Base-by-base conservation (phyloP, 2,329 filamentous ascomycete species). In the Trichoderma aggressivum region DNA sequence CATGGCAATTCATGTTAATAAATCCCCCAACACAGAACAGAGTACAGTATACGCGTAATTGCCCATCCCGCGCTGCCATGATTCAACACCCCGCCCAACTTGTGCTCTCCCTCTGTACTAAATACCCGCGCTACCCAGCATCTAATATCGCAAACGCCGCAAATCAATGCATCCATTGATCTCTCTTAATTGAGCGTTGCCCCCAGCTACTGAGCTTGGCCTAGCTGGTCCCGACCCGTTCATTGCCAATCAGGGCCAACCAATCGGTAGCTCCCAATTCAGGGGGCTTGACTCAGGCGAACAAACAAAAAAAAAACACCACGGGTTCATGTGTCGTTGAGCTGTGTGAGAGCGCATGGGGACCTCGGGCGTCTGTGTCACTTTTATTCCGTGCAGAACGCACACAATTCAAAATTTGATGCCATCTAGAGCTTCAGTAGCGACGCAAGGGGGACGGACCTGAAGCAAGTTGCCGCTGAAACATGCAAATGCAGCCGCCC, bases 261-360 rank as follows among this genome's bases (percentile, higher is more conserved):
- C 56, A 69, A 61, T 69, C 65, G 65, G 65, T 24, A 61, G n/a
- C 65, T 32, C 56, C 65, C 39, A 69, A 61, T 16, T 34, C 30
- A 34, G 18, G 55, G 28, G 16, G n/a, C 50, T 58, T 30, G 39
- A 60, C 24, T 32, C 56, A 26, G 47, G 21, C 65, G 50, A 68
- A 36, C 56, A 69, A 32, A 36, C 21, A 55, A 43, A 21, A 8
- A 4, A 50, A 53, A 53, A 53, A 53, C 47, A 53, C 47, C 47
- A 53, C 47, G 47, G 47, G 47, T 53, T 53, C 47, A 12, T 24
- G 47, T 53, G 21, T 21, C 47, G 47, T 24, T 53, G n/a, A 53
- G 21, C 5, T 50, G 11, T 53, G 14, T 53, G 47, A 24, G 12
- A 5, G 11, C 47, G 14, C 30, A 21, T 56, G 56, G 56, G 32